Evolutionary conservation across 495 filamentous ascomycete genomes (phyloP).

Genomic region (Viridothelium virens): DNA sequence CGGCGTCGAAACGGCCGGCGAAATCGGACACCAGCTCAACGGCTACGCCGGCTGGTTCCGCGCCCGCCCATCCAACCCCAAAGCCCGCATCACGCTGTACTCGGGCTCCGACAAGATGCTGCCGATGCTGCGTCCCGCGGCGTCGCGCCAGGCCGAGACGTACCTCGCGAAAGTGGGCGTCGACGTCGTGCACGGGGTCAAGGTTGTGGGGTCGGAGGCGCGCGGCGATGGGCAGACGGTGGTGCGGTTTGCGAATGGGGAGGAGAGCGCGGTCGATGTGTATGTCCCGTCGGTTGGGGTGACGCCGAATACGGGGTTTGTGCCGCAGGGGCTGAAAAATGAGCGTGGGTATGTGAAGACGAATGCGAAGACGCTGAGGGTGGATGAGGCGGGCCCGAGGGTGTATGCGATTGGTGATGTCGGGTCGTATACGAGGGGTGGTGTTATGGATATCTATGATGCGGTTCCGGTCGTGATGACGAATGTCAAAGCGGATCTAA

Average conservation of each 20-base stretch:
- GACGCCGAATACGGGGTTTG: constrained; percentile 40
- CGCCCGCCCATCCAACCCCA: constrained; percentile 27
- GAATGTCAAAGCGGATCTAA: constrained; percentile 41
- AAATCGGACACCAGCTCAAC: constrained; percentile 36
- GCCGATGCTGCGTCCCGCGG: constrained; percentile 34
- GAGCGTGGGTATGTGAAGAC: constrained; percentile 38
- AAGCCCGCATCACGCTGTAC: constrained; percentile 41
- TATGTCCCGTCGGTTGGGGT: constrained; percentile 45
- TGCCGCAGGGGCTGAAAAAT: constrained; percentile 34
- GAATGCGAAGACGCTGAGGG: constrained; percentile 39
- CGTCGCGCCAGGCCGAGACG: constrained; percentile 37
- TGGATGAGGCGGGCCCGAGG: constrained; percentile 42
- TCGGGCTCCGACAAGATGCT: constrained; percentile 41
- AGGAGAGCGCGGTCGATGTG: constrained; percentile 38
- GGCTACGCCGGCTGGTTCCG: constrained; percentile 23
- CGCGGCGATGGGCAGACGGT: constrained; percentile 27
- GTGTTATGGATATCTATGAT: constrained; percentile 37
- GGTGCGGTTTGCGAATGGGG: constrained; percentile 33
- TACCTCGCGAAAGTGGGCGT: constrained; percentile 42
- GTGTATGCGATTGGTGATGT: constrained; percentile 46
- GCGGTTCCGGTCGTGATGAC: constrained; percentile 38
- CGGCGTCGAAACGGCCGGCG: constrained; percentile 54
- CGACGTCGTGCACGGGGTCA: constrained; percentile 37
- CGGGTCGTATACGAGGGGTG: constrained; percentile 26
- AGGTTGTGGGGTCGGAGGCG: constrained; percentile 24